Base-by-base conservation (phyloP, 2,329 filamentous ascomycete species). In the Paraphoma chrysanthemicola region DNA sequence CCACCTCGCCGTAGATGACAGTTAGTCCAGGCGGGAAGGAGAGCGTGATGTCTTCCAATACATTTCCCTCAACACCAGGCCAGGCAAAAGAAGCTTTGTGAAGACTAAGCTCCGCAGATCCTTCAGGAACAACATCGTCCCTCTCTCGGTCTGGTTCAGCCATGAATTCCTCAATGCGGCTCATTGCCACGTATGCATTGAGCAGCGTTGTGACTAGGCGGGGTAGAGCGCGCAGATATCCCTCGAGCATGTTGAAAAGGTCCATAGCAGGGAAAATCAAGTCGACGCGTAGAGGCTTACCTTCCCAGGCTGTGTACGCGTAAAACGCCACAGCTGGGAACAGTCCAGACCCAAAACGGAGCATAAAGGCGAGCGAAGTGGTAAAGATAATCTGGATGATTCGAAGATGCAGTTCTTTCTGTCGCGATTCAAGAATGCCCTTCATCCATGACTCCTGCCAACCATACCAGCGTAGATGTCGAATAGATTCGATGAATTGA, bases 181-280 rank as follows among this genome's bases (percentile, higher is more conserved):
- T 86, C 60, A 96, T 86, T 0, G 93, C 90, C 16, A 97, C 89
- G n/a, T 86, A 88, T 0, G 92, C 91, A 67, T 96, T 96, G 62
- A 96, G 83, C 4, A 94, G 78, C 0, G 89, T 85, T 0, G 90
- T 92, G 43, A 96, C 87, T 9, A 96, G 79, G 30, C 86, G 82
- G 2, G 93, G 93, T 0, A 96, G 78, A 50, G 93, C 90, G 53
- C 88, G 87, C 47, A 97, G 79, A 57, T 88, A 91, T 1, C 79
- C 81, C 66, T 94, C 90, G 10, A 97, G 80, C 80, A 94, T 86
- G 1, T 81, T 80, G 67, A 97, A 96, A 0, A 97, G 81, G 58
- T 93, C 89, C 2, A 97, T 81, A 0, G 93, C 92, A 0, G 93
- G 93, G 73, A 96, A 97, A 9, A 93, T 93, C 28, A 96, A 83